Evolutionary conservation across 495 filamentous ascomycete species (phyloP).

Genomic region (Rhypophila decipiens): DNA sequence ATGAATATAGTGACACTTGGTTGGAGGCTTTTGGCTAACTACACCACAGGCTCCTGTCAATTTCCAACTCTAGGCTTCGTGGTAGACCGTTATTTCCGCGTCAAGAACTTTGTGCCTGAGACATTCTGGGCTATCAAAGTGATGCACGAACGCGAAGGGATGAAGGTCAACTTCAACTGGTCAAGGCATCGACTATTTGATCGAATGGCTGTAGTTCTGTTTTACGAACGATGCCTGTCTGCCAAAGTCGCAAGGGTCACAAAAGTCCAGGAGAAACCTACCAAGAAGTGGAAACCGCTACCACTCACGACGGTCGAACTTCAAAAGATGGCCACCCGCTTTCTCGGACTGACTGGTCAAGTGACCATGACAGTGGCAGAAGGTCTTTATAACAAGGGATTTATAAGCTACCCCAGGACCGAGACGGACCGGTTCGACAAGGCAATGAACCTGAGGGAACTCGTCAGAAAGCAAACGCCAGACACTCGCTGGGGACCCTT

Average conservation of each 20-base stretch:
- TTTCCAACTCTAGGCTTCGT: slow-evolving; percentile 97
- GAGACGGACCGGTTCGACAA: slow-evolving; percentile 96
- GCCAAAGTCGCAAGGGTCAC: slow-evolving; percentile 74
- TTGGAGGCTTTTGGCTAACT: slow-evolving; percentile 4
- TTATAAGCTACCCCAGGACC: slow-evolving; percentile 94
- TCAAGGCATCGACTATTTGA: slow-evolving; percentile 79
- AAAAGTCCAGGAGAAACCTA: slow-evolving; percentile 82
- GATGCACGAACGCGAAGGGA: slow-evolving; percentile 66
- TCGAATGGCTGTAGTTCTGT: slow-evolving; percentile 67
- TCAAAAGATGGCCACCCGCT: slow-evolving; percentile 90
- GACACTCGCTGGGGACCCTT: slow-evolving; percentile 74
- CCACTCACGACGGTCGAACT: slow-evolving; percentile 96
- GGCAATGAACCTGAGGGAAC: slow-evolving; percentile 73
- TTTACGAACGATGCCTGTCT: slow-evolving; percentile 76
- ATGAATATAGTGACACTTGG: background rate
- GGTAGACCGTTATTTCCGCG: slow-evolving; percentile 87
- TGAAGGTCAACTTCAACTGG: slow-evolving; percentile 84
- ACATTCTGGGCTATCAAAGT: slow-evolving; percentile 89
- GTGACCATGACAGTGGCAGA: slow-evolving; percentile 87
- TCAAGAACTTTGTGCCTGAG: slow-evolving; percentile 90
- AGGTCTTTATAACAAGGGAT: slow-evolving; percentile 85
- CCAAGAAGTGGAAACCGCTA: slow-evolving; percentile 88
- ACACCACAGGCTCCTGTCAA: slow-evolving; percentile 77
- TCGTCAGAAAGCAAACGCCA: slow-evolving; percentile 78
- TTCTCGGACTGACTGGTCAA: slow-evolving; percentile 78